phyloP scores from a whole-genome alignment of 208 protist genomes.

The Leishmania braziliensis region DNA sequence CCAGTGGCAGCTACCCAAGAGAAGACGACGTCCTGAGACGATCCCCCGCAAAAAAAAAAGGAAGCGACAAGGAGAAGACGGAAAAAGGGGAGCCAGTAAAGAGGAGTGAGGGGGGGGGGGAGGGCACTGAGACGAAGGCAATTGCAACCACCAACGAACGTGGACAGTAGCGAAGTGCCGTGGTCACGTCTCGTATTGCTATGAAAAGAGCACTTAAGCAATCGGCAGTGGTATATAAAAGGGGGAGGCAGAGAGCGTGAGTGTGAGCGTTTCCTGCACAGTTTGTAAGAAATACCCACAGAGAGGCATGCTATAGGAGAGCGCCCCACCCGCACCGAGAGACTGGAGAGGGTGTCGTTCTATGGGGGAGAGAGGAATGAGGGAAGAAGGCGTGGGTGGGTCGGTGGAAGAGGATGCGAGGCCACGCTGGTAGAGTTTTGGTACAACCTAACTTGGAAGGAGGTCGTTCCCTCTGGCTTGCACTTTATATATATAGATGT shows the following conservation, averaged over 20 bases:
- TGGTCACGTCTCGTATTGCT: background rate
- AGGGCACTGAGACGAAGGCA: background rate
- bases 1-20: background rate
- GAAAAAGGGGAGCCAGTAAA: background rate
- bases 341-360: no score
- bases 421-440: no score
- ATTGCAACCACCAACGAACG: background rate
- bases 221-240: background rate
- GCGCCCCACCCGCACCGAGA: no score
- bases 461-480: no score
- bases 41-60: background rate
- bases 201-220: background rate
- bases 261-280: background rate
- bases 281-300: background rate
- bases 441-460: no score
- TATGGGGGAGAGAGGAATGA: no score
- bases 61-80: background rate
- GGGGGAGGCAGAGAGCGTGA: background rate
- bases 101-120: no score
- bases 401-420: no score
- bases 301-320: constrained; percentile 11
- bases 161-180: background rate
- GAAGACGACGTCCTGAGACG: background rate
- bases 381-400: no score
- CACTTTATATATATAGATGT: no score